Base-by-base conservation (phyloP, 1,139 yeast genomes). In the Yamadazyma diddensiae region DNA sequence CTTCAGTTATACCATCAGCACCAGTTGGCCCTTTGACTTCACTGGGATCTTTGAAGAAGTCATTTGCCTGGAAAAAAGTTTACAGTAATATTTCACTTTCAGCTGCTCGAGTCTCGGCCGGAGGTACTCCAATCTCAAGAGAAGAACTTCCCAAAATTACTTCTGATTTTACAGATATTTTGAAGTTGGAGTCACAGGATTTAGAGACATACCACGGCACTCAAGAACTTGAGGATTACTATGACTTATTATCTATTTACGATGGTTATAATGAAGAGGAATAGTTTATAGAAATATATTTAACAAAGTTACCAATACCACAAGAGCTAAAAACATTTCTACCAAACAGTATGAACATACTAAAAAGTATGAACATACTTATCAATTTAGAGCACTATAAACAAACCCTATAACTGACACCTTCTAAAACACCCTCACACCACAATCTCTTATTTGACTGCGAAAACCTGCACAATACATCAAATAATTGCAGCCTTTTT, bases 71-170 rank as follows among this genome's bases (percentile, higher is more conserved):
- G 73, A 63, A 58, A 35, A 53, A 60, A 2, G 65, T 71, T 0
- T 50, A 67, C 39, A 73, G 70, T 46, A 76, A 68, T 24, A 59
- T 67, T 2, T 71, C 79, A 1, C 53, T 73, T 34, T 63, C 68
- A 18, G 80, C 80, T 0, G 80, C 79, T 3, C 45, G 72, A 31
- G 50, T 69, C 5, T 73, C 79, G 1, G 69, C 71, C 7, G 79
- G 79, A 0, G 52, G 55, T 4, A 31, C 50, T 4, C 54, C 60
- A 5, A 46, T 22, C 6, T 34, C 38, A 12, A 42, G 22, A 34
- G 53, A 5, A 31, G 54, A 53, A 14, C 53, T 50, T 31, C 39
- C 45, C 15, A 50, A 51, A 28, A 42, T 55, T 28, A 43, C 49
- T 9, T 52, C 65, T 10, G 70, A 63, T 42, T 62, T 62, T 31